A percentile compares a stretch with the other conserved stretches of the same genome.
phyloP scores from a whole-genome alignment of 2,329 filamentous ascomycete genomes.

The Ramularia collo-cygni region DNA sequence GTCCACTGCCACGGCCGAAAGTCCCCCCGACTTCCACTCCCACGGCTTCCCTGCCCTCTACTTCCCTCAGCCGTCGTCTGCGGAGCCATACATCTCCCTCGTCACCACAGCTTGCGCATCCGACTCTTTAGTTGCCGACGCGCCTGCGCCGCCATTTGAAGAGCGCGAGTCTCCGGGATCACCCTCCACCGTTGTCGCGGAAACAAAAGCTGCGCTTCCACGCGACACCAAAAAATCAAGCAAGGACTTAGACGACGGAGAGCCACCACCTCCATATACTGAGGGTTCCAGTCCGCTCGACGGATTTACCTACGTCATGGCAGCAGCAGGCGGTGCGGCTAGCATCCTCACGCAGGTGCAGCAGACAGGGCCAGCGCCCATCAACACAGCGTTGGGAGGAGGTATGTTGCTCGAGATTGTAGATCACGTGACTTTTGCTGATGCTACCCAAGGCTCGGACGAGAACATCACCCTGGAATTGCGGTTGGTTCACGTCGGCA shows the following conservation, averaged over 20 bases:
- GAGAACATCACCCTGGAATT: conserved; percentile 94
- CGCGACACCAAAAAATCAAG: conserved; percentile 72
- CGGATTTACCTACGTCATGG: conserved; percentile 95
- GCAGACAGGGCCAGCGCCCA: conserved; percentile 75
- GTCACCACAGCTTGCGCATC: conserved; percentile 26
- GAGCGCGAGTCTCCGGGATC: conserved; percentile 17
- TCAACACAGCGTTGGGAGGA: conserved; percentile 75
- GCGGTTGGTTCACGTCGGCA: conserved; percentile 57
- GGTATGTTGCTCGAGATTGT: not conserved
- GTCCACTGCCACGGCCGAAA: conserved; percentile 40
- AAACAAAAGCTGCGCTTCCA: conserved; percentile 81
- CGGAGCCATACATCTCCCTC: conserved; percentile 42
- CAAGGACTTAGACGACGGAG: conserved; percentile 70
- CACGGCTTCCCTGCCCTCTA: conserved; percentile 58
- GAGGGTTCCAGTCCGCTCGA: conserved; percentile 89
- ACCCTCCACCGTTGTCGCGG: conserved; percentile 51
- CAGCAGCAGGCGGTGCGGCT: conserved; percentile 88
- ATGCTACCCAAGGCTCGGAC: conserved; percentile 52
- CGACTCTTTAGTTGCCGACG: conserved; percentile 43
- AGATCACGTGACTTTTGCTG: not conserved
- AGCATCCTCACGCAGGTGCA: conserved; percentile 99
- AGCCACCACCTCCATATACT: conserved; percentile 92
- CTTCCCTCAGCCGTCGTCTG: conserved; percentile 44
- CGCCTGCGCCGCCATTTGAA: conserved; percentile 43
- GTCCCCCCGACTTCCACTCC: conserved; percentile 59